These are phyloP conservation scores for Fusarium siculi DNA, from an alignment of 2,329 filamentous ascomycete genomes.

Conservation along the genomic window DNA sequence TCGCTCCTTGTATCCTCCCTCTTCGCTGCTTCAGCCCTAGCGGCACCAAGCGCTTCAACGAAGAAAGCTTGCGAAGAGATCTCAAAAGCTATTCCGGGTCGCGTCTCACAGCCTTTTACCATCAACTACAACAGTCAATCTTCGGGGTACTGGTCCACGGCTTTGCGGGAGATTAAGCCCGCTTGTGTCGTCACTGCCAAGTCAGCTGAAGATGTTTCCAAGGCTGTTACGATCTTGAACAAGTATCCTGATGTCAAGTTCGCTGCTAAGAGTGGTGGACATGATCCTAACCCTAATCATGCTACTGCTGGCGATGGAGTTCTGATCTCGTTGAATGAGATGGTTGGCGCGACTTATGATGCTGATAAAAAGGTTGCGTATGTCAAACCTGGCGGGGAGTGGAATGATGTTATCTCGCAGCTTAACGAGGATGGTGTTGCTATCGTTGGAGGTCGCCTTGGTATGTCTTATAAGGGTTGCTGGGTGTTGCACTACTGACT, in stretches of 20 bases:
- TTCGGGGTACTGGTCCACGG: conserved; percentile 4
- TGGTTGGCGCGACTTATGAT: conserved; percentile 13
- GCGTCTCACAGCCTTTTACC: not conserved
- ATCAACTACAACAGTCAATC: not conserved
- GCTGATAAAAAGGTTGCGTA: conserved; percentile 8
- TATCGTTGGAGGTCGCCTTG: conserved; percentile 3
- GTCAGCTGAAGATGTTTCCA: conserved; percentile 5
- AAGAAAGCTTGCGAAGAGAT: conserved; percentile 16
- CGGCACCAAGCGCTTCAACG: not conserved
- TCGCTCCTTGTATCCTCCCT: not conserved
- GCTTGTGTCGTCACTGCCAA: conserved; percentile 7
- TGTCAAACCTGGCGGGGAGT: conserved; percentile 24
- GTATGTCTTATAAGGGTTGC: not conserved
- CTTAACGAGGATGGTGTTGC: conserved; percentile 4
- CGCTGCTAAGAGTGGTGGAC: conserved; percentile 15
- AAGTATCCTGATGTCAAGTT: conserved; percentile 25
- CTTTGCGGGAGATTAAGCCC: not conserved
- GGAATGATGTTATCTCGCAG: conserved; percentile 21
- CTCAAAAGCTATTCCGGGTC: not conserved
- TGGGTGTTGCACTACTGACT: not conserved
- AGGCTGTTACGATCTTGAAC: conserved; percentile 10
- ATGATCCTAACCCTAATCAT: conserved; percentile 17
- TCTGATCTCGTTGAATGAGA: conserved; percentile 7
- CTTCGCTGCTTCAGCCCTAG: conserved; percentile 11
- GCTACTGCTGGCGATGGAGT: conserved; percentile 15